These are phyloP conservation scores for Aspergillus pseudotamarii DNA, from an alignment of 2,329 filamentous ascomycete species.

Conservation along the genomic window DNA sequence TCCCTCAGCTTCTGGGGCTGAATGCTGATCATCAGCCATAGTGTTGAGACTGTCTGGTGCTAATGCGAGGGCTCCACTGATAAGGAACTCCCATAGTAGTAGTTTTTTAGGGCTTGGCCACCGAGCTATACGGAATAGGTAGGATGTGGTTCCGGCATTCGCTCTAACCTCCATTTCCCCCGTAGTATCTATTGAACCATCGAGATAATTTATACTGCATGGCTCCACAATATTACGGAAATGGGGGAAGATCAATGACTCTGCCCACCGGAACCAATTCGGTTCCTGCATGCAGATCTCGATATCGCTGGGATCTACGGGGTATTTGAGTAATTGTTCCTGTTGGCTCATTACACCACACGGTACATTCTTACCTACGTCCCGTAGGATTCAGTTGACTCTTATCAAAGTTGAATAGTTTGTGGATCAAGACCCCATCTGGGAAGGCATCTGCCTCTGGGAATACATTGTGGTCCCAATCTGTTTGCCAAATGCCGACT, in stretches of 20 bases:
- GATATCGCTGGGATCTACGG: background rate
- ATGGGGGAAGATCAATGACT: background rate
- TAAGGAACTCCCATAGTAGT: background rate
- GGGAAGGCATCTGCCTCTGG: background rate
- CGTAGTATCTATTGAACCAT: background rate
- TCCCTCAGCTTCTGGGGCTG: background rate
- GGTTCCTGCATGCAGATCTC: background rate
- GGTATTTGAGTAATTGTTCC: slow-evolving; percentile 8
- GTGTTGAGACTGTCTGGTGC: background rate
- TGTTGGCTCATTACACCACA: background rate
- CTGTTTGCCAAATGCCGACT: background rate
- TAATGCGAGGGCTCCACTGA: background rate
- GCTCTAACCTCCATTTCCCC: background rate
- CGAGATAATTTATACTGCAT: background rate
- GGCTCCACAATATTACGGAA: background rate
- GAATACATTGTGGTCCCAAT: background rate
- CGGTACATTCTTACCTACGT: background rate
- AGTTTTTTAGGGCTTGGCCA: background rate
- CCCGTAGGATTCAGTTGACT: background rate
- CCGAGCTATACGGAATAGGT: background rate
- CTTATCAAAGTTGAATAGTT: slow-evolving; percentile 2
- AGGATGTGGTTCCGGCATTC: background rate
- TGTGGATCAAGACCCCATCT: background rate
- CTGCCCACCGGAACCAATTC: background rate
- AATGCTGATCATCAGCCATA: background rate